Evolutionary conservation across 2,329 filamentous ascomycete genomes (phyloP).

Genomic region (Dactylellina parvicollis): DNA sequence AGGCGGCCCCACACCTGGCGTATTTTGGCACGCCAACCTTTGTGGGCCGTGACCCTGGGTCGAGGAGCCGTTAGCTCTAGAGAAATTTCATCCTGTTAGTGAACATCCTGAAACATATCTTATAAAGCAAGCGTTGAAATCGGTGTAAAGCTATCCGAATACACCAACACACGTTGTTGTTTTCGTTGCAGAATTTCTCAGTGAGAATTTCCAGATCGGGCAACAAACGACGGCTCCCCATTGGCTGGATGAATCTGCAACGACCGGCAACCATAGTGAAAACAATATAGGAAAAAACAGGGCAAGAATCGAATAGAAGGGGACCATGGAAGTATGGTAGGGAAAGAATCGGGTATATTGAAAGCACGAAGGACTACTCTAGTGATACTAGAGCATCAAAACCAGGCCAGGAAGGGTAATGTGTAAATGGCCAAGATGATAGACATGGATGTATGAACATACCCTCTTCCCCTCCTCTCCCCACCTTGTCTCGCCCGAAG

Average conservation of each 20-base stretch:
- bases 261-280: not conserved
- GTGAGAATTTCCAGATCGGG: constrained; percentile 32
- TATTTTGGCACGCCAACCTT: constrained; percentile 13
- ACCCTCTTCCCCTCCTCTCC: not conserved
- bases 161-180: constrained; percentile 49
- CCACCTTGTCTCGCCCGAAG: not conserved
- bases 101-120: no score
- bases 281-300: constrained; percentile 6
- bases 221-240: not conserved
- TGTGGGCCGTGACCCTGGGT: not conserved
- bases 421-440: not conserved
- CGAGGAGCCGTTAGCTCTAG: not conserved
- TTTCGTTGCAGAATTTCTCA: constrained; percentile 22
- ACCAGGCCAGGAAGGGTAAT: no score
- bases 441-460: not conserved
- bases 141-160: not conserved
- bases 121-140: not conserved
- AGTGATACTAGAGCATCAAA: no score
- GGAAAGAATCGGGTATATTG: no score
- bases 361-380: no score
- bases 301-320: not conserved
- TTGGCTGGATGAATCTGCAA: constrained; percentile 29
- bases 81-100: no score
- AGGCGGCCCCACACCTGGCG: constrained; percentile 26
- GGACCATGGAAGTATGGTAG: no score